A percentile compares a stretch with the other conserved stretches of the same genome.
Conservation (phyloP, 2,329 filamentous ascomycete species). For the Aspergillus sp. region DNA sequence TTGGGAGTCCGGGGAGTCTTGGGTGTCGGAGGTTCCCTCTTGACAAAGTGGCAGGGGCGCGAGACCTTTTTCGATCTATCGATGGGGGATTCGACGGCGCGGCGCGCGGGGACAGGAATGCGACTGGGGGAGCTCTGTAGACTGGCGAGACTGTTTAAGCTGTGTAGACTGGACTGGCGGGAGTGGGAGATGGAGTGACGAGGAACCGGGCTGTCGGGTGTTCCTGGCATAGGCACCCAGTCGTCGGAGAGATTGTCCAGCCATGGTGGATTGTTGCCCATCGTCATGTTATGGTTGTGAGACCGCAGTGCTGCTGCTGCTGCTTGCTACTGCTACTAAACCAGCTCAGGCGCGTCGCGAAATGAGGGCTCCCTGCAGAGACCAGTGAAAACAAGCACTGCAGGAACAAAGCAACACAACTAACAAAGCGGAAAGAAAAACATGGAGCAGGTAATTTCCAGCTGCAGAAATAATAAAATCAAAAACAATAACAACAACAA, state of each 20-base stretch:
- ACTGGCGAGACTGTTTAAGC: slow-evolving; percentile 12
- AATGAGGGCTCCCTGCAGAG: not conserved
- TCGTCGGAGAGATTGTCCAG: slow-evolving; percentile 41
- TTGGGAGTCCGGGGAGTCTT: slow-evolving; percentile 27
- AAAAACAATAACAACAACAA: not conserved
- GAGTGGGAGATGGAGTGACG: slow-evolving; percentile 17
- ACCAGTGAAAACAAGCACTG: slow-evolving; percentile 12
- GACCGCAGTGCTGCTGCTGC: not conserved
- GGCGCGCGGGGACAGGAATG: slow-evolving; percentile 33
- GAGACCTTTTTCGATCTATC: slow-evolving; percentile 26
- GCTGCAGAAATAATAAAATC: not conserved
- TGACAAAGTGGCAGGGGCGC: slow-evolving; percentile 30
- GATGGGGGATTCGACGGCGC: slow-evolving; percentile 23
- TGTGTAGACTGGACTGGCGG: slow-evolving; percentile 22
- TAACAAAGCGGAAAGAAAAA: slow-evolving; percentile 6
- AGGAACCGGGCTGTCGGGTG: slow-evolving; percentile 28
- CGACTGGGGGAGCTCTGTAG: slow-evolving; percentile 27
- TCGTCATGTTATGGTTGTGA: slow-evolving; percentile 11
- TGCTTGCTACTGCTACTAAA: not conserved
- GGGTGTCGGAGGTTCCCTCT: slow-evolving; percentile 27
- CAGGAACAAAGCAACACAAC: slow-evolving; percentile 10
- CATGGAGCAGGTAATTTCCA: slow-evolving; percentile 6
- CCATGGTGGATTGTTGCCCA: slow-evolving; percentile 36
- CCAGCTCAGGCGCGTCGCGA: slow-evolving; percentile 11
- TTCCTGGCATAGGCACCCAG: slow-evolving; percentile 35